Conservation (phyloP, 2,329 filamentous ascomycete species). For the Rachicladosporium sp. region DNA sequence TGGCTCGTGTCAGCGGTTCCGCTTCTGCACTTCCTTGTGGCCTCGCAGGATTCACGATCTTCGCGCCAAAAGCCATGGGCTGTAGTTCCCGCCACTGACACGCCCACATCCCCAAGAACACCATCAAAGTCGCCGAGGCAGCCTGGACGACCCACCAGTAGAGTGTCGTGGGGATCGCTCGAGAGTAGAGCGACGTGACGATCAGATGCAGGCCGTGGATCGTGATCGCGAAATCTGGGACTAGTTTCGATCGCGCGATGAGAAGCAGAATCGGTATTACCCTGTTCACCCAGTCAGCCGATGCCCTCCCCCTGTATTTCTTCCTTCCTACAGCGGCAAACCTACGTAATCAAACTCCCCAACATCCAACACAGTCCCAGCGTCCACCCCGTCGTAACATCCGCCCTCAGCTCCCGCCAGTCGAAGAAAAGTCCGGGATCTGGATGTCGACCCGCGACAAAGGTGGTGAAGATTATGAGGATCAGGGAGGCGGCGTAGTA, state of each 20-base stretch:
- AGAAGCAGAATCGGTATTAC: slow-evolving; percentile 72
- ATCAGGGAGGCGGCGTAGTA: slow-evolving; percentile 52
- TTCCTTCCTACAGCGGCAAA: slow-evolving; percentile 5
- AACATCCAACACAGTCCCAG: slow-evolving; percentile 55
- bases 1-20: slow-evolving; percentile 4
- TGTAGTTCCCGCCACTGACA: slow-evolving; percentile 82
- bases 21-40: slow-evolving; percentile 8
- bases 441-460: slow-evolving; percentile 52
- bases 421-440: slow-evolving; percentile 47
- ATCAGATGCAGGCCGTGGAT: slow-evolving; percentile 74
- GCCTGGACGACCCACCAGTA: slow-evolving; percentile 76
- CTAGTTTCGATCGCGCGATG: slow-evolving; percentile 79
- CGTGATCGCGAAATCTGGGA: slow-evolving; percentile 87
- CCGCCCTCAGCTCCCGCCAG: slow-evolving; percentile 52
- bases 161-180: slow-evolving; percentile 59
- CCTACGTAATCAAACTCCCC: slow-evolving; percentile 52
- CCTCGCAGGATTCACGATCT: slow-evolving; percentile 13
- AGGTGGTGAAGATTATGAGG: slow-evolving; percentile 54
- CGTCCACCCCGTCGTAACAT: slow-evolving; percentile 60
- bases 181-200: slow-evolving; percentile 65
- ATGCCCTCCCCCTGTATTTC: too few relatives aligned
- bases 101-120: slow-evolving; percentile 69
- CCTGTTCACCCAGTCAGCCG: slow-evolving; percentile 35
- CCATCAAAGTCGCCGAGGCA: slow-evolving; percentile 51
- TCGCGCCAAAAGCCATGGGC: slow-evolving; percentile 75